These are phyloP conservation scores for Saussurea involucrata DNA, from an alignment of 129 eudicot species.

Conservation along the genomic window DNA sequence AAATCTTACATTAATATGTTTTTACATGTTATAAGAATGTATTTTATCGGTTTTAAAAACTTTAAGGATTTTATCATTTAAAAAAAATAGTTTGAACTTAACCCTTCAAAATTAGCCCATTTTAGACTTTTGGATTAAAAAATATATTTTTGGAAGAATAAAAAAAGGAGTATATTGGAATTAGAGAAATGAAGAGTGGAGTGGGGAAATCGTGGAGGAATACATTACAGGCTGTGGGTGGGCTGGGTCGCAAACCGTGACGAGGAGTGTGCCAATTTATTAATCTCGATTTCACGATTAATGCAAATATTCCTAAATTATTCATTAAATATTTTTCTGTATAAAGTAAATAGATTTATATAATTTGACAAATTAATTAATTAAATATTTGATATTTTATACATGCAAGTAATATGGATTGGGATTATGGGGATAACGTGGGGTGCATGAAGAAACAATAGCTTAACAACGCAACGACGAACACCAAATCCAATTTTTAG, in stretches of 20 bases:
- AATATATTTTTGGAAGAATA: no score
- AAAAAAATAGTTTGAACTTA: no score
- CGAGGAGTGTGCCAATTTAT: slow-evolving; percentile 4
- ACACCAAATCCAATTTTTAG: neutral
- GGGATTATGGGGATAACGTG: slow-evolving; percentile 20
- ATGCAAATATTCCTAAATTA: neutral
- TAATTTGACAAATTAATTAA: neutral
- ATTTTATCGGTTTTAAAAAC: no score
- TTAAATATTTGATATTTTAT: neutral
- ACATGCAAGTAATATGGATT: slow-evolving; percentile 5
- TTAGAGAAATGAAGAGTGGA: slow-evolving; percentile 14
- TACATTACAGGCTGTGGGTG: slow-evolving; percentile 9
- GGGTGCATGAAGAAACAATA: slow-evolving; percentile 26
- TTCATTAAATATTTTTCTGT: neutral
- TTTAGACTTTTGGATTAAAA: no score
- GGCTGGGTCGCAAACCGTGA: slow-evolving; percentile 27
- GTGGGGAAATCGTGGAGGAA: slow-evolving; percentile 7
- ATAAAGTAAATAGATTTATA: neutral
- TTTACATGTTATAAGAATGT: no score
- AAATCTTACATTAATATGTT: no score
- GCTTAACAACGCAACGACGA: slow-evolving; percentile 11
- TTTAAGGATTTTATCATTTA: no score
- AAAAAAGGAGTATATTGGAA: no score
- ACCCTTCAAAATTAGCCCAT: no score
- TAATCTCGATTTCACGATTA: neutral